phyloP scores from a whole-genome alignment of 2,329 filamentous ascomycete species.

The Arthrobotrys sphaeroides region DNA sequence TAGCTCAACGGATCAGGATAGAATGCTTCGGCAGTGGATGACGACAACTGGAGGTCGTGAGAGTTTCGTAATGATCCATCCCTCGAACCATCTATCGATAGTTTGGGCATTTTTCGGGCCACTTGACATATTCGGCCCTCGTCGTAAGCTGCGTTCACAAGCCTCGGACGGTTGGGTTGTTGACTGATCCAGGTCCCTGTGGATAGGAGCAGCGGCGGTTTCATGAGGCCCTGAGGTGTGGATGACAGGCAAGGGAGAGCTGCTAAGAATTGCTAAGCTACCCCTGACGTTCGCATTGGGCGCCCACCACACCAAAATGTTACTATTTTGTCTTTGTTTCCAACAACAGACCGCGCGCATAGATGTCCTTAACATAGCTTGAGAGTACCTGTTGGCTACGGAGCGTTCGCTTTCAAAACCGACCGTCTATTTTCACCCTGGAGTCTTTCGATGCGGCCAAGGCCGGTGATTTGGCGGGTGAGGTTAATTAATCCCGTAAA shows the following conservation, averaged over 20 bases:
- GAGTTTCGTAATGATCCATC: slow-evolving; percentile 17
- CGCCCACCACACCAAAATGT: slow-evolving; percentile 19
- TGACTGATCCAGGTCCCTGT: slow-evolving; percentile 30
- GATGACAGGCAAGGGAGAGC: slow-evolving; percentile 33
- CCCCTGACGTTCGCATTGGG: slow-evolving; percentile 34
- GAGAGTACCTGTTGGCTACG: slow-evolving; percentile 15
- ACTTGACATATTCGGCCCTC: slow-evolving; percentile 21
- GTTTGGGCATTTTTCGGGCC: not conserved
- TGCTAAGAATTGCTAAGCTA: slow-evolving; percentile 17
- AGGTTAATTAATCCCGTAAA: slow-evolving; percentile 19
- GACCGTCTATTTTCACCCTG: slow-evolving; percentile 23
- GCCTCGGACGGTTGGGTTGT: slow-evolving; percentile 3
- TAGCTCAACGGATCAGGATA: slow-evolving; percentile 14
- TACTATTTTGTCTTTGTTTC: slow-evolving; percentile 38
- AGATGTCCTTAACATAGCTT: slow-evolving; percentile 44
- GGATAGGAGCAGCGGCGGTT: slow-evolving; percentile 35
- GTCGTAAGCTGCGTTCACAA: slow-evolving; percentile 10
- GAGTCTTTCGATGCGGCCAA: slow-evolving; percentile 9
- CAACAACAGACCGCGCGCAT: slow-evolving; percentile 50
- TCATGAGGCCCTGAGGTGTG: slow-evolving; percentile 31
- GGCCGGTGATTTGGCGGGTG: slow-evolving; percentile 9
- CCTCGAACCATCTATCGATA: not conserved
- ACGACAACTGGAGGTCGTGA: slow-evolving; percentile 12
- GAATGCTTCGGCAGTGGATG: slow-evolving; percentile 10
- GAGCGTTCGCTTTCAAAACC: slow-evolving; percentile 10